phyloP scores from a whole-genome alignment of 2,329 filamentous ascomycete genomes.

The Botrytis galanthina region DNA sequence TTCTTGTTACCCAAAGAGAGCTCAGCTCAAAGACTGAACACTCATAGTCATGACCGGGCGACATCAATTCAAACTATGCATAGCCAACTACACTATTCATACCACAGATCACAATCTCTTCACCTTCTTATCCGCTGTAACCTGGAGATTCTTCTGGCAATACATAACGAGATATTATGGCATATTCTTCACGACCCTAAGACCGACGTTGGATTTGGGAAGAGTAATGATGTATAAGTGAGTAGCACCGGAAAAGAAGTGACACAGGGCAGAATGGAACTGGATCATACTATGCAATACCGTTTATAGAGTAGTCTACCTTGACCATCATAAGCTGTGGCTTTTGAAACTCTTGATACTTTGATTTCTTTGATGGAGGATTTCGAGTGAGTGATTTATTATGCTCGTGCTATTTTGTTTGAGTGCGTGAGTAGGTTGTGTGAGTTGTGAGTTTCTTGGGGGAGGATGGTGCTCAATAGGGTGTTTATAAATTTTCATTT shows the following conservation, averaged over 20 bases:
- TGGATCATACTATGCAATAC: neutral
- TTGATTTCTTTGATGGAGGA: neutral
- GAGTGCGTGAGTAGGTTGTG: rapidly evolving
- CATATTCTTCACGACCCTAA: neutral
- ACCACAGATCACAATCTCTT: too few species aligned
- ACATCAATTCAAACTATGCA: too few species aligned
- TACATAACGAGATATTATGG: rapidly evolving
- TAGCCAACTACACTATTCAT: too few species aligned
- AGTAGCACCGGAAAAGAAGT: neutral
- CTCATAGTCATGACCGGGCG: neutral
- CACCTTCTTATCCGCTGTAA: too few species aligned
- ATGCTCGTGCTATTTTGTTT: neutral
- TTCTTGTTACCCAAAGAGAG: neutral
- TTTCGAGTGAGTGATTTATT: neutral
- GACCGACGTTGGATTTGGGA: neutral
- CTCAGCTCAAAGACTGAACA: neutral
- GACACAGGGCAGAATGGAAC: neutral
- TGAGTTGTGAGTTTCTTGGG: rapidly evolving
- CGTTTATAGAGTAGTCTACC: neutral
- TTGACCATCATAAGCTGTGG: too few species aligned
- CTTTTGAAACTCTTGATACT: neutral
- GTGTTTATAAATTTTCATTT: neutral
- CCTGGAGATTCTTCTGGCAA: too few species aligned
- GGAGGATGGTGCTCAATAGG: neutral
- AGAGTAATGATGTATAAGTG: neutral